Conservation (phyloP, 2,329 filamentous ascomycete genomes). For the Trichoderma atrobrunneum region DNA sequence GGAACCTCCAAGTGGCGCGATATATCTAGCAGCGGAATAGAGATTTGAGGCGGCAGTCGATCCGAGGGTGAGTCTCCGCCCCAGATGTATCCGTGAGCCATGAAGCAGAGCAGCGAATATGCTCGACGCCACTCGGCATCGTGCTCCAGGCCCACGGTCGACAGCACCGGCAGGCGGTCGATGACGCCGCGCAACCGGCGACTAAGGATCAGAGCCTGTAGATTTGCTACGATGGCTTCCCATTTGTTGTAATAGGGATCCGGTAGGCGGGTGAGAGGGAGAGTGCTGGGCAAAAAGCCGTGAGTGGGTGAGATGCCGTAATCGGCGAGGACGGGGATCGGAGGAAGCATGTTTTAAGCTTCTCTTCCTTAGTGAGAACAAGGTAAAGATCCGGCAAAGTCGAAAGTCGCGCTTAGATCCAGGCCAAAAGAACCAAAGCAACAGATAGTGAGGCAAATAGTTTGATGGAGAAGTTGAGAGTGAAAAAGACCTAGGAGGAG, state of each 20-base stretch:
- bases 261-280: constrained; percentile 76
- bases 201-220: constrained; percentile 83
- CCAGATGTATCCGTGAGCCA: constrained; percentile 96
- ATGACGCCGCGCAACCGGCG: constrained; percentile 78
- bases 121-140: constrained; percentile 92
- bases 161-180: constrained; percentile 77
- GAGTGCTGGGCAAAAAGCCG: constrained; percentile 82
- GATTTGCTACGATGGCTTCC: constrained; percentile 81
- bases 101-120: constrained; percentile 85
- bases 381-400: neutral
- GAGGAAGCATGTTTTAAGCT: constrained; percentile 49
- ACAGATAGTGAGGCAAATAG: neutral
- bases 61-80: constrained; percentile 81
- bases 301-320: constrained; percentile 76
- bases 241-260: constrained; percentile 93
- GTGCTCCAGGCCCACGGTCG: constrained; percentile 74
- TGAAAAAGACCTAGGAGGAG: neutral
- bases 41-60: constrained; percentile 74
- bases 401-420: neutral
- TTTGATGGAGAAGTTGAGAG: neutral
- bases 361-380: neutral
- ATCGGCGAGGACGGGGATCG: constrained; percentile 64
- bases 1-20: constrained; percentile 79
- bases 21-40: constrained; percentile 75
- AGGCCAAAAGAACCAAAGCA: neutral